Conservation (phyloP, 106 monocot species). For the Dendrobium nobile region DNA sequence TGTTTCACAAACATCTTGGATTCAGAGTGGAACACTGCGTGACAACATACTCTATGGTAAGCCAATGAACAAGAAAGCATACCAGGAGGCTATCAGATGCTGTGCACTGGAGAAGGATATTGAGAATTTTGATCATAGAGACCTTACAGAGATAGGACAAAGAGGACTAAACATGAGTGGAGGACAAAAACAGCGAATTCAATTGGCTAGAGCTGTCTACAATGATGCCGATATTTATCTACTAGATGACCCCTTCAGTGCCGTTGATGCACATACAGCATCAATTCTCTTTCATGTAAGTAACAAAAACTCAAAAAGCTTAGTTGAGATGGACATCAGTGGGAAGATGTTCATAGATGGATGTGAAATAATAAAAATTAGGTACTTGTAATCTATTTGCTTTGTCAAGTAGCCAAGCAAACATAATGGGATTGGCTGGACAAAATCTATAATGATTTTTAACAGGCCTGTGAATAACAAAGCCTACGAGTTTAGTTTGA, state of each 20-base stretch:
- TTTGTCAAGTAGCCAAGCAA: too few species aligned
- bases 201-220: conserved; percentile 43
- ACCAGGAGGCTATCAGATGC: conserved; percentile 47
- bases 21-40: conserved; percentile 57
- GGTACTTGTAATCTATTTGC: too few species aligned
- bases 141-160: conserved; percentile 37
- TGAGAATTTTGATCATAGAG: conserved; percentile 49
- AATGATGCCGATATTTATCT: conserved; percentile 35
- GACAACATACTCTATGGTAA: conserved; percentile 70
- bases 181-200: conserved; percentile 48
- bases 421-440: too few species aligned
- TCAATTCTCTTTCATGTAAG: conserved; percentile 64
- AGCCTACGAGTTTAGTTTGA: too few species aligned
- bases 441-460: too few species aligned
- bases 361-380: too few species aligned
- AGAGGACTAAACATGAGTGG: conserved; percentile 48
- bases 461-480: too few species aligned
- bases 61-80: conserved; percentile 43
- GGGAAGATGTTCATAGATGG: too few species aligned
- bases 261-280: conserved; percentile 49
- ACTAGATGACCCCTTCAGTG: conserved; percentile 50
- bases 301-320: neutral
- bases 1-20: conserved; percentile 81
- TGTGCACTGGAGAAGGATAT: conserved; percentile 78
- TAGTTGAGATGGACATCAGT: neutral